phyloP scores from a whole-genome alignment of 2,329 filamentous ascomycete species.

The Juglanconis sp. region DNA sequence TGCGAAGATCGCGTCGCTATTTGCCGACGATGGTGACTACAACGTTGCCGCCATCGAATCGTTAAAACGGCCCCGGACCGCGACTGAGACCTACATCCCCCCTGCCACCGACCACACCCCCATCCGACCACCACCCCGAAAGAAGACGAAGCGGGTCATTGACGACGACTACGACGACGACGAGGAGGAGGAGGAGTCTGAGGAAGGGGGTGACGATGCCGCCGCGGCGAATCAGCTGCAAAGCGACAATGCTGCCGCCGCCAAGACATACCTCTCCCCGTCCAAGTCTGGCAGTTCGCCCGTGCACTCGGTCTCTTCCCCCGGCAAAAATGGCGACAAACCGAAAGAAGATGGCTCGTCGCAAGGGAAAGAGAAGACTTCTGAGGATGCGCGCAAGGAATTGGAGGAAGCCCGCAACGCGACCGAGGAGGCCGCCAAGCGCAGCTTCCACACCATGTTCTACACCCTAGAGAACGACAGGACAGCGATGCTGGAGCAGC shows the following conservation, averaged over 20 bases:
- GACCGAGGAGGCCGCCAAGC: constrained; percentile 83
- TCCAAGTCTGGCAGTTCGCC: constrained; percentile 68
- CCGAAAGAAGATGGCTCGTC: constrained; percentile 46
- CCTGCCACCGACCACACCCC: constrained; percentile 57
- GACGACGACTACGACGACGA: constrained; percentile 84
- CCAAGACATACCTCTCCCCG: constrained; percentile 62
- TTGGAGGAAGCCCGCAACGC: constrained; percentile 88
- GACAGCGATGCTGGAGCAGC: constrained; percentile 95
- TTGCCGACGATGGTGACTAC: constrained; percentile 56
- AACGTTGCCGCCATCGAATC: constrained; percentile 52
- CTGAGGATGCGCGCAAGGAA: constrained; percentile 88
- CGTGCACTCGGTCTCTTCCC: constrained; percentile 60
- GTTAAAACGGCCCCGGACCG: constrained; percentile 38
- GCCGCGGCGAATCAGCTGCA: constrained; percentile 46
- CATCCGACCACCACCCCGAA: constrained; percentile 60
- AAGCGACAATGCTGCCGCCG: constrained; percentile 50
- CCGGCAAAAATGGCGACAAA: constrained; percentile 55
- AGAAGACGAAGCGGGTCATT: constrained; percentile 74
- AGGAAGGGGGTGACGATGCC: constrained; percentile 56
- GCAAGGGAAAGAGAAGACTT: constrained; percentile 61
- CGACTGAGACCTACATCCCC: constrained; percentile 37
- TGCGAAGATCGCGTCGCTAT: constrained; percentile 72
- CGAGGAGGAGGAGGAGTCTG: constrained; percentile 74
- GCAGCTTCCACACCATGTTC: constrained; percentile 89
- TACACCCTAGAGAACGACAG: constrained; percentile 94